These are phyloP conservation scores for Cafeteria roenbergensis DNA, from an alignment of 108 stramenopile genomes.

Conservation along the genomic window DNA sequence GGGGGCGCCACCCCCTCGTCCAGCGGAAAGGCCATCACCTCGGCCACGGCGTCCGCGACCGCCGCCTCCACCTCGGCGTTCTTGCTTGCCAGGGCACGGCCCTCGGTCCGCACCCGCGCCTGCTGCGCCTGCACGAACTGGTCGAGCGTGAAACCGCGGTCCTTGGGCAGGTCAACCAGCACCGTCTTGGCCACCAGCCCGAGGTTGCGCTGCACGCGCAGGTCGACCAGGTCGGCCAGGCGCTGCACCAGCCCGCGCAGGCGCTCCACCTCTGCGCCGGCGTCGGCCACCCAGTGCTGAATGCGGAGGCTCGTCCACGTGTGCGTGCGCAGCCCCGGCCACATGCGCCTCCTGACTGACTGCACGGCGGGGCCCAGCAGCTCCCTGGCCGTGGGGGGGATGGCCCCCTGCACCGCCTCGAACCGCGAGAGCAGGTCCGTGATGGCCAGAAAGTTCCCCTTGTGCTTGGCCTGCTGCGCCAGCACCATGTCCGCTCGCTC, in stretches of 20 bases:
- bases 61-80: constrained; percentile 40
- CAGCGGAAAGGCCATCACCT: constrained; percentile 17
- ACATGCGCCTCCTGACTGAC: constrained; percentile 18
- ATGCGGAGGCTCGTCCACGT: constrained; percentile 57
- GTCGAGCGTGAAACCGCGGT: constrained; percentile 41
- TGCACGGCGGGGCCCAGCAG: constrained; percentile 25
- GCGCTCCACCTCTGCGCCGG: constrained; percentile 15
- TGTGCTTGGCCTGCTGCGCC: constrained; percentile 31
- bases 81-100: constrained; percentile 11
- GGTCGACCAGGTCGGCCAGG: constrained; percentile 43
- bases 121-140: constrained; percentile 43
- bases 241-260: constrained; percentile 35
- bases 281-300: constrained; percentile 23
- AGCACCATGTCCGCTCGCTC: constrained; percentile 35
- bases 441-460: constrained; percentile 24
- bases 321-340: constrained; percentile 42
- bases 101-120: constrained; percentile 12
- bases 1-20: too few relatives aligned
- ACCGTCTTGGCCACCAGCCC: constrained; percentile 26
- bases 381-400: constrained; percentile 25
- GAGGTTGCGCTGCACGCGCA: constrained; percentile 46
- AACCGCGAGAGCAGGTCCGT: constrained; percentile 34
- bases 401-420: constrained; percentile 23
- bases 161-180: constrained; percentile 38
- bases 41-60: constrained; percentile 34